Conservation (phyloP, 257 asterid species). For the Przewalskia tangutica region DNA sequence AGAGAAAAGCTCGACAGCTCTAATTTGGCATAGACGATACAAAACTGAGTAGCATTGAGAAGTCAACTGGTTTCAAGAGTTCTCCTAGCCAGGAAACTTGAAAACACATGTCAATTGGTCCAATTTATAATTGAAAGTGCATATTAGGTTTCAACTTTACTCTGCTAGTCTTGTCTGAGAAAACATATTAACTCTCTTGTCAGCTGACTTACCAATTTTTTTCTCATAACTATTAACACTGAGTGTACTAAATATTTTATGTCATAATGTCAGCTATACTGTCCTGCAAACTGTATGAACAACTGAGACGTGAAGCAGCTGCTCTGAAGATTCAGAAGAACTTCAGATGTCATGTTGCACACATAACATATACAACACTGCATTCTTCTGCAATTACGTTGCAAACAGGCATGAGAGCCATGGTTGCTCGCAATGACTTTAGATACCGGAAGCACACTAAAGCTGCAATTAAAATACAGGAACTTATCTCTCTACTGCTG, state of each 20-base stretch:
- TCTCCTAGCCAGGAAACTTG: not conserved
- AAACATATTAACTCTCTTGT: not conserved
- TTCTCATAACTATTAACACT: not conserved
- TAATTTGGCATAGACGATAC: not conserved
- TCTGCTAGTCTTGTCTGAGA: not conserved
- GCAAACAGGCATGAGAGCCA: constrained; percentile 95
- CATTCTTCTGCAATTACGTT: constrained; percentile 47
- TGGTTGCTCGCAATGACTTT: constrained; percentile 76
- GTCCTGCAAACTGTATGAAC: constrained; percentile 84
- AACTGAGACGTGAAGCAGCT: constrained; percentile 82
- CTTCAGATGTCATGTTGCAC: constrained; percentile 57
- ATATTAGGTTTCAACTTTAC: not conserved
- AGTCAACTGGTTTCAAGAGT: not conserved
- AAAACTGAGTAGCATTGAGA: not conserved
- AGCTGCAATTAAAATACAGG: constrained; percentile 92
- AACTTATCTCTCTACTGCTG: constrained; percentile 15
- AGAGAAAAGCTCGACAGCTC: not conserved
- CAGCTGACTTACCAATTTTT: not conserved
- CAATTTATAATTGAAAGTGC: not conserved
- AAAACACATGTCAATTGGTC: not conserved
- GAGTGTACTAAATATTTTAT: not conserved
- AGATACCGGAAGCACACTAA: constrained; percentile 82
- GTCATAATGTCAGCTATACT: constrained; percentile 42
- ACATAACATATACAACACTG: constrained; percentile 52
- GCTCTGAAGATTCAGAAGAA: constrained; percentile 91